Base-by-base conservation (phyloP, 164 flowering plant species). In the Hamamelis virginiana region DNA sequence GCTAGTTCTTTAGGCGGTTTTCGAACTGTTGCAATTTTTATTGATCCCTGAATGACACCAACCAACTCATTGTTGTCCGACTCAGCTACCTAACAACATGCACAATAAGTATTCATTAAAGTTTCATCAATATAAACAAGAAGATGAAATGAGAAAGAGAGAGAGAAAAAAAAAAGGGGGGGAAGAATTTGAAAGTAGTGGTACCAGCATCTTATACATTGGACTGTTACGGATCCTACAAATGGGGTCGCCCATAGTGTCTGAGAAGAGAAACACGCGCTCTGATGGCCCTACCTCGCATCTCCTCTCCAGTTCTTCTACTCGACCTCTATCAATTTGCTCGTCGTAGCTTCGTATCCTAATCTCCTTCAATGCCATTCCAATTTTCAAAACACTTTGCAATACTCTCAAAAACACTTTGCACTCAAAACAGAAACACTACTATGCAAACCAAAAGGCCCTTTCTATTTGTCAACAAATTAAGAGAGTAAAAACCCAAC, bases 201-300 rank as follows among this genome's bases (percentile, higher is more conserved):
- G 63, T 80, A 89, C 91, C 85, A 87, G 86, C 94, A 89, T 87
- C 26, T 55, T 80, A 78, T 72, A 77, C 38, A 74, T 16, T n/a
- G 89, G 89, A 68, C 80, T 76, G 69, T 85, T 77, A 15, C 91
- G 80, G 66, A 90, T 81, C 67, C 91, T 80, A 71, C 86, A 87
- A 18, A 88, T 82, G 78, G 96, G 93, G 80, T 90, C 96, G 28
- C 91, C 91, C 83, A 90, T 38, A 11, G 80, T 81, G 78, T 90
- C 91, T 0, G 85, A 81, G 80, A 83, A 77, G 73, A 90, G 83
- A 62, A 77, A 78, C 1, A 72, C 67, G 14, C 78, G 72, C 12
- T 81, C 74, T 1, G 63, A 46, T 5, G 89, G 82, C 13, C 92
- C 90, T 66, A 90, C 89, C 65, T 80, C 87, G 50, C 93, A 90